Base-by-base conservation (phyloP, 2,329 filamentous ascomycete species). In the Sporothrix inflata region DNA sequence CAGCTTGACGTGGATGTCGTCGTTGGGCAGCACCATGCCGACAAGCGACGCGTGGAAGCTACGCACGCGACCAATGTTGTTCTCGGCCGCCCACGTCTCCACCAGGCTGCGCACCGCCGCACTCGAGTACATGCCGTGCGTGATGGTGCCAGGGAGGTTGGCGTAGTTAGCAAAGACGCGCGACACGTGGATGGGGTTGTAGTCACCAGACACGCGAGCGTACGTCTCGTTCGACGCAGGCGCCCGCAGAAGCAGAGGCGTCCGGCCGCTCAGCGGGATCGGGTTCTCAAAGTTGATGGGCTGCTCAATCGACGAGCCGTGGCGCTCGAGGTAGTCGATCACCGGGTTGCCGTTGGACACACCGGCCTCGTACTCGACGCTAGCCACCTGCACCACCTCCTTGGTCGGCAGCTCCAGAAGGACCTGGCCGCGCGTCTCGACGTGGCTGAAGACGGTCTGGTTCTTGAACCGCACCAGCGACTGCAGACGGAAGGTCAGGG, bases 111-210 rank as follows among this genome's bases (percentile, higher is more conserved):
- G 92, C 38, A 99, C 96, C 49, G 96, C 93, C 76, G 96, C 96
- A 82, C 95, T 98, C 1, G 95, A 97, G 87, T 98, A 99, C 96
- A 99, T 99, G 80, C 96, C 96, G 80, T 99, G 96, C 1, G 96
- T 99, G 79, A 99, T 99, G 60, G 96, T 99, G 67, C 96, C 97
- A 1, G 94, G 94, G 19, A 99, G 87, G 81, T 94, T 96, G 80
- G 96, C 97, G 78, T 98, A 99, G 83, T 90, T 94, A 42, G 96
- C 93, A 84, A 99, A 99, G 71, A 98, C 94, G 72, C 96, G 92
- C 14, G 96, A 98, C 60, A 99, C 96, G 86, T 99, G 96, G 75
- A 99, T 99, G 30, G 96, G 96, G 83, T 99, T 99, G 88, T 94
- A 99, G 81, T 99, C 96, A 63, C 96, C 96, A 69, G 97, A 99